Conservation (phyloP, 2,329 filamentous ascomycete genomes). For the Paraphaeosphaeria minitans region DNA sequence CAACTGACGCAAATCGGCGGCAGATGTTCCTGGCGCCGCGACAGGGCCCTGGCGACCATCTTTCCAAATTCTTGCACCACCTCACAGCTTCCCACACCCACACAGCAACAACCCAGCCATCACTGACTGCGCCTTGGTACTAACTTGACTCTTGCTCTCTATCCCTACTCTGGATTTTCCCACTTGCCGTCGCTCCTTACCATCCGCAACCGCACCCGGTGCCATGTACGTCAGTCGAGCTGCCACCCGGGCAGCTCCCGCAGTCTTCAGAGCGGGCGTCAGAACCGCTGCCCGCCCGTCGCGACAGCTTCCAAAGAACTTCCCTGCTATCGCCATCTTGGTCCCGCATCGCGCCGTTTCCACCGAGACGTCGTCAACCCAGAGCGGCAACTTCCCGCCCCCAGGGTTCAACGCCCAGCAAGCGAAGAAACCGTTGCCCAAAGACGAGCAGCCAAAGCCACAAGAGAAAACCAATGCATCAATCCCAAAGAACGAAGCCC, state of each 20-base stretch:
- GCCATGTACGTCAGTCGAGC: constrained; percentile 54
- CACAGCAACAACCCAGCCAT: constrained; percentile 9
- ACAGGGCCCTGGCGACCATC: constrained; percentile 10
- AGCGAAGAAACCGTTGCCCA: constrained; percentile 81
- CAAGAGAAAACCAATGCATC: constrained; percentile 40
- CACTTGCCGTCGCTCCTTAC: constrained; percentile 23
- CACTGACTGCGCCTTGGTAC: constrained; percentile 3
- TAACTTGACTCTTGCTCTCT: constrained; percentile 5
- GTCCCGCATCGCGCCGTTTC: constrained; percentile 59
- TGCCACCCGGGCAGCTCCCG: constrained; percentile 52
- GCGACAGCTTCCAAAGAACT: constrained; percentile 54
- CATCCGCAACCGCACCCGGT: constrained; percentile 26
- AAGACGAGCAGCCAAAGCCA: constrained; percentile 54
- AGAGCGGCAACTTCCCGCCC: constrained; percentile 68
- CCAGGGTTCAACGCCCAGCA: constrained; percentile 90
- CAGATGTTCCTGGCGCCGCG: constrained; percentile 14
- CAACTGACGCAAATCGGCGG: constrained; percentile 19
- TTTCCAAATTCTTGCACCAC: constrained; percentile 15
- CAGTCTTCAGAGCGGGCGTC: constrained; percentile 53
- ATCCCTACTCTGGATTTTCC: constrained; percentile 9
- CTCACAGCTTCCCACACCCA: constrained; percentile 15
- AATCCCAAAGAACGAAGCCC: constrained; percentile 46
- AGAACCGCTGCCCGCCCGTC: constrained; percentile 49
- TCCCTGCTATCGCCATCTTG: constrained; percentile 63
- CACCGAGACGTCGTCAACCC: constrained; percentile 60